Base-by-base conservation (phyloP, 805 yeast genomes). In the Hanseniaspora valbyensis region DNA sequence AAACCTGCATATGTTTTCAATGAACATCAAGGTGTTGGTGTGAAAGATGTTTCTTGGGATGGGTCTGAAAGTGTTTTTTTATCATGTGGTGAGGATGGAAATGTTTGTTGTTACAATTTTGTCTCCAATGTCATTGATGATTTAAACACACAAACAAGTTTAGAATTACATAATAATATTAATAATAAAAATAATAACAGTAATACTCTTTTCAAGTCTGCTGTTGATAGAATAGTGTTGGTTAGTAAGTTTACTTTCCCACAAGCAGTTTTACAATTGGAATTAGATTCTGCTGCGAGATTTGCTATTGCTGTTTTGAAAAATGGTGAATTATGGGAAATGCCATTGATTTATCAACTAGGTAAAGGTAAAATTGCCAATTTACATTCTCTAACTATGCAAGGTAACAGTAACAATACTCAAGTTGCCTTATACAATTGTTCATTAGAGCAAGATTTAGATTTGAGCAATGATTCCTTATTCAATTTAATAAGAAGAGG, bases 1-100 rank as follows among this genome's bases (percentile, higher is more conserved):
- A 81, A 79, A 59, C 88, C 90, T 2, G 68, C 70, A 46, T 73
- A 71, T 38, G 67, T 77, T 7, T 66, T 83, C 46, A 74, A 80
- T 7, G 88, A 83, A 57, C 83, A 81, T 59, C 51, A 48, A 19
- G 51, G 51, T 13, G 51, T 48, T 32, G 44, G 51, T 18, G 51
- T 48, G 3, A 67, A 79, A 18, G 44, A 48, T 33, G 44, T 40
- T 25, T 36, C 37, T 1, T 40, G 42, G 42, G 51, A 48, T 14
- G 30, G 26, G 4, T 48, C 51, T 4, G 51, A 48, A n/a, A 18
- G 33, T 19, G 28, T 39, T 1, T 8, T 48, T 4, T 5, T 48
- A 3, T 40, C 51, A n/a, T 21, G 44, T 18, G 51, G 51, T 29
- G 51, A 48, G 4, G 51, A 48, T n/a, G 51, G 51, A 4, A 32